Conservation (phyloP, 176 grass and related monocot genomes). For the Saccharum spontaneum region DNA sequence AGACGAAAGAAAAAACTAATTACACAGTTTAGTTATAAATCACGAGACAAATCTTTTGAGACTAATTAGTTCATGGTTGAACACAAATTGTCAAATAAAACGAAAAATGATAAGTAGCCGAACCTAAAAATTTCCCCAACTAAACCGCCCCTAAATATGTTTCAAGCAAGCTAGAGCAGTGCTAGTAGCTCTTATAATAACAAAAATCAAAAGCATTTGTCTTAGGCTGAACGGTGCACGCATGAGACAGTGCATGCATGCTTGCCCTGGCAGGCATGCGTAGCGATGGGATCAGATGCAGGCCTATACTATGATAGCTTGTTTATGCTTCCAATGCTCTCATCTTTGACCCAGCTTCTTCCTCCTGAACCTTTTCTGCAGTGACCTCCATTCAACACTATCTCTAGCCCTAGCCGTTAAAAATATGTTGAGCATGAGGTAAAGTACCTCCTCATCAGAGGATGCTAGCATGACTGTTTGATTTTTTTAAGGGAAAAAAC, state of each 20-base stretch:
- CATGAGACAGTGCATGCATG: slow-evolving; percentile 5
- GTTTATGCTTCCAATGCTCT: slow-evolving; percentile 39
- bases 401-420: background rate
- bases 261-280: background rate
- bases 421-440: slow-evolving; percentile 5
- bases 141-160: too few species aligned
- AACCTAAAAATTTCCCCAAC: too few species aligned
- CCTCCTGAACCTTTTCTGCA: slow-evolving; percentile 7
- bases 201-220: background rate
- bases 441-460: background rate
- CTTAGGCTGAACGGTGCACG: background rate
- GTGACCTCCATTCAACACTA: background rate
- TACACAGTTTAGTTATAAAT: too few species aligned
- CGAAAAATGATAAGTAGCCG: too few species aligned
- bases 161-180: background rate
- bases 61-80: too few species aligned
- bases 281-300: slow-evolving; percentile 18
- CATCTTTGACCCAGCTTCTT: slow-evolving; percentile 4
- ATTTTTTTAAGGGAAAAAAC: background rate
- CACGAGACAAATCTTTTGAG: too few species aligned
- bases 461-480: background rate
- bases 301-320: slow-evolving; percentile 25
- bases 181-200: background rate
- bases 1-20: too few species aligned
- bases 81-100: too few species aligned